Percentiles rank a stretch among this genome's conserved stretches.
Evolutionary conservation across 345 rosid genomes (phyloP).

Genomic region (Salix viminalis): DNA sequence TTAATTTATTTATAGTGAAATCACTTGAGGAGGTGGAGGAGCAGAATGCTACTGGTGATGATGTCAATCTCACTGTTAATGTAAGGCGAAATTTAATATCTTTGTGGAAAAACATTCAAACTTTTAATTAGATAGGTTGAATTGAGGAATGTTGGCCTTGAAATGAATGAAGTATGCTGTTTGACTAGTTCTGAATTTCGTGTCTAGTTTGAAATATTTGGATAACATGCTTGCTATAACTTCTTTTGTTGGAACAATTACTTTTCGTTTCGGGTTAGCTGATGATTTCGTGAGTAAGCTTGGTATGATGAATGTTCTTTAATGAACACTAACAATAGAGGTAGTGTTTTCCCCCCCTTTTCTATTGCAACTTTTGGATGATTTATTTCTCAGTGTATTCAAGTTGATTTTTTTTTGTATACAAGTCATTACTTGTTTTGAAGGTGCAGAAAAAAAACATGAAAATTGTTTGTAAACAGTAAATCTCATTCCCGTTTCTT

Average conservation of each 20-base stretch:
- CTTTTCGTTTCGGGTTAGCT: background rate
- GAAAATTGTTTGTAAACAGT: background rate
- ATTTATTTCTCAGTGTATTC: no score
- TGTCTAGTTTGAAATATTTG: slow-evolving; percentile 1
- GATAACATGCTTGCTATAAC: background rate
- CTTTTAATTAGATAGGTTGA: background rate
- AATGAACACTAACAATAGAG: no score
- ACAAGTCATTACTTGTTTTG: no score
- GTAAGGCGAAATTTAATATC: slow-evolving; percentile 30
- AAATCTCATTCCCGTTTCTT: background rate
- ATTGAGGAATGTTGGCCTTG: background rate
- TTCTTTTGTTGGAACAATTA: background rate
- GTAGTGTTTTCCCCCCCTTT: no score
- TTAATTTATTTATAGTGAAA: slow-evolving; percentile 23
- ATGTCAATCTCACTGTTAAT: slow-evolving; percentile 15
- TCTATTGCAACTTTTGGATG: no score
- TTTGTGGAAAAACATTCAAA: background rate
- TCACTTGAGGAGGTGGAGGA: slow-evolving; percentile 23
- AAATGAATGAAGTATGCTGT: background rate
- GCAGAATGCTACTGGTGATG: slow-evolving; percentile 21
- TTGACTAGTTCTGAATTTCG: background rate
- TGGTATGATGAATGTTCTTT: no score
- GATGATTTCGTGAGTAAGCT: no score
- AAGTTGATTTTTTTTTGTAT: background rate
- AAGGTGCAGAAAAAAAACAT: background rate